Evolutionary conservation across 2,329 filamentous ascomycete genomes (phyloP).

Genomic region (Neofusicoccum kwambonambiense): DNA sequence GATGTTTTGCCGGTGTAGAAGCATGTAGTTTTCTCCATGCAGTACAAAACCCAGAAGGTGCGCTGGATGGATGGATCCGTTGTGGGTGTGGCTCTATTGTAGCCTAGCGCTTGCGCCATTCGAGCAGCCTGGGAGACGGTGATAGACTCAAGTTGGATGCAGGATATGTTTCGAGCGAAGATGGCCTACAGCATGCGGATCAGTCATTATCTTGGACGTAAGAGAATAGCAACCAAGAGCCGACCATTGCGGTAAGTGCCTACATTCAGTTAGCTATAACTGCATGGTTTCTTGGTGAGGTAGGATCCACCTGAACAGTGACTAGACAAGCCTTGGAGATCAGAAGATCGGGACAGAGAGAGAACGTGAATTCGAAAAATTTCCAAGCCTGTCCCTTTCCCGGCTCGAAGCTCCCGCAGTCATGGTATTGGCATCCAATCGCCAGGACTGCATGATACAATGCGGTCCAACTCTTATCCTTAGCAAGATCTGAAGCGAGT

Average conservation of each 20-base stretch:
- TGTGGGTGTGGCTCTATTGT: constrained; percentile 27
- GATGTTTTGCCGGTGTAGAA: constrained; percentile 35
- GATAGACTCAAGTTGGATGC: constrained; percentile 35
- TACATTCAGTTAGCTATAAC: too few relatives aligned
- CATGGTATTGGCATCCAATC: constrained; percentile 38
- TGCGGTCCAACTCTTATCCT: constrained; percentile 36
- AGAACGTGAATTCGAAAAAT: constrained; percentile 39
- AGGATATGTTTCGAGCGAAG: constrained; percentile 36
- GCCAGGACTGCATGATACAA: constrained; percentile 42
- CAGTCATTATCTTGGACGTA: rapidly evolving
- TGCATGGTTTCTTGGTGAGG: too few relatives aligned
- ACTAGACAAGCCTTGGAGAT: constrained; percentile 25
- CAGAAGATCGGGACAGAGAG: constrained; percentile 36
- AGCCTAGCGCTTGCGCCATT: constrained; percentile 33
- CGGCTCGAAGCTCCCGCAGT: constrained; percentile 40
- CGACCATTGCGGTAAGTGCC: constrained; percentile 27
- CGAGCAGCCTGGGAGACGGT: constrained; percentile 35
- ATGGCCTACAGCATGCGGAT: constrained; percentile 24
- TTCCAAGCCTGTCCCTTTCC: constrained; percentile 42
- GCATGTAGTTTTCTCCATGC: constrained; percentile 37
- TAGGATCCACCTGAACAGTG: constrained; percentile 22
- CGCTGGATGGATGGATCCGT: constrained; percentile 23
- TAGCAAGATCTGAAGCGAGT: constrained; percentile 26
- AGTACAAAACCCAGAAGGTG: constrained; percentile 44
- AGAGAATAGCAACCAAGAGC: background rate